Evolutionary conservation across 805 yeast species (phyloP), one percentile per base, ranked within the genome.

Genomic region (Metschnikowia similis): DNA sequence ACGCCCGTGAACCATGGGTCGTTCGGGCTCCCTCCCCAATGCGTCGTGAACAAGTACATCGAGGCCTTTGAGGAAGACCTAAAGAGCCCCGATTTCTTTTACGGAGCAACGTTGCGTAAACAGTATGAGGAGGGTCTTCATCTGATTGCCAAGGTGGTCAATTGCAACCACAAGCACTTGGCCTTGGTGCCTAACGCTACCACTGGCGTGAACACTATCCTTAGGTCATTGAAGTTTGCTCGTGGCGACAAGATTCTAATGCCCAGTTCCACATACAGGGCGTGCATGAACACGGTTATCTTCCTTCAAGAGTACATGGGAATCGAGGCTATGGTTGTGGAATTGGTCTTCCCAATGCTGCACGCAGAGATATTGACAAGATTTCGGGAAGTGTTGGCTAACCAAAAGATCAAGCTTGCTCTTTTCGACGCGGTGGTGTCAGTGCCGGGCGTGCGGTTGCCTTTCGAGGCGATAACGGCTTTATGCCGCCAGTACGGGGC

Each of bases 1-100:
- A 61, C 63, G 4, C 78, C 80, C 13, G 75, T 83, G 41, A 85
- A 85, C 63, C 84, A 84, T 60, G 89, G 89, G 7, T 77, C 87
- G 1, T 85, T 65, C 58, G 90, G 89, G 1, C 66, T 76, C 1
- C 69, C 77, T 3, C 86, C 89, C 0, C 66, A 61, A 8, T 66
- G 72, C 4, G 80, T 84, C 1, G 16, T 55, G 21, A 55, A 55
- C 35, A 45, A 42, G 32, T 53, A 47, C 39, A 26, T 35, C 39
- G 14, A 36, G 34, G 46, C 47, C 9, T 30, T 49, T 14, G 55
- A 55, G 8, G 43, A 58, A 8, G 72, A 67, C 48, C 52, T 56
- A 30, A 48, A 52, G 4, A 74, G 67, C 53, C 83, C 89, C 0
- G 89, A 84, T 58, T 55, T 60, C 35, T 82, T 67, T 55, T 56